phyloP scores from a whole-genome alignment of 495 filamentous ascomycete species.

The Penicillium manginii region DNA sequence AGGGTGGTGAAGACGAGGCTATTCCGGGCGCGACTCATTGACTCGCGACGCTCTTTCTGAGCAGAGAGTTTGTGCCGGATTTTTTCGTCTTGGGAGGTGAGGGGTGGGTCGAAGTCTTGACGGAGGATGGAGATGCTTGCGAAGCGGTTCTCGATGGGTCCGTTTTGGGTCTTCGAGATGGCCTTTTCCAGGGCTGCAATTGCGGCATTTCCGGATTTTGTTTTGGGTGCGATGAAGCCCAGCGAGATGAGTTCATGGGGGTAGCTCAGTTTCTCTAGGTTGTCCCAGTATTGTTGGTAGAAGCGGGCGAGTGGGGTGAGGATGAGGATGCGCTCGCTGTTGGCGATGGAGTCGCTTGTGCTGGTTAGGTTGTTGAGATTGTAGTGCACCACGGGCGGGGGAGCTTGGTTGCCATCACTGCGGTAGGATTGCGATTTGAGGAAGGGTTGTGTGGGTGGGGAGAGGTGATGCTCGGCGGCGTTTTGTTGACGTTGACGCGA shows the following conservation, averaged over 20 bases:
- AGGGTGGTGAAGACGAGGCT: constrained; percentile 96
- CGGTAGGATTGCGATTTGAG: constrained; percentile 62
- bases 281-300: constrained; percentile 95
- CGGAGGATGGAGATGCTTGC: constrained; percentile 89
- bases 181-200: constrained; percentile 80
- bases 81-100: constrained; percentile 78
- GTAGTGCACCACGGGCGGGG: constrained; percentile 93
- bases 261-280: constrained; percentile 80
- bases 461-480: constrained; percentile 73
- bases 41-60: constrained; percentile 82
- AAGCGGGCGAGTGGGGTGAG: constrained; percentile 92
- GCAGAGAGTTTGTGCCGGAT: constrained; percentile 89
- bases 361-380: constrained; percentile 91
- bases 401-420: constrained; percentile 58
- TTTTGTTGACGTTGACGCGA: constrained; percentile 55
- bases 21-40: constrained; percentile 92
- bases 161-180: constrained; percentile 80
- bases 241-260: constrained; percentile 93
- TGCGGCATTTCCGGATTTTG: constrained; percentile 82
- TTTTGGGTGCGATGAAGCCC: constrained; percentile 96
- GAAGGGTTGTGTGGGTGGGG: constrained; percentile 84
- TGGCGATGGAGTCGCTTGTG: constrained; percentile 69
- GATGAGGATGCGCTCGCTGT: constrained; percentile 85
- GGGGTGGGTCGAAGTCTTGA: constrained; percentile 89
- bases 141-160: constrained; percentile 80